phyloP scores from a whole-genome alignment of 1,284 basidiomycete species.

The Microbotryum saponariae region DNA sequence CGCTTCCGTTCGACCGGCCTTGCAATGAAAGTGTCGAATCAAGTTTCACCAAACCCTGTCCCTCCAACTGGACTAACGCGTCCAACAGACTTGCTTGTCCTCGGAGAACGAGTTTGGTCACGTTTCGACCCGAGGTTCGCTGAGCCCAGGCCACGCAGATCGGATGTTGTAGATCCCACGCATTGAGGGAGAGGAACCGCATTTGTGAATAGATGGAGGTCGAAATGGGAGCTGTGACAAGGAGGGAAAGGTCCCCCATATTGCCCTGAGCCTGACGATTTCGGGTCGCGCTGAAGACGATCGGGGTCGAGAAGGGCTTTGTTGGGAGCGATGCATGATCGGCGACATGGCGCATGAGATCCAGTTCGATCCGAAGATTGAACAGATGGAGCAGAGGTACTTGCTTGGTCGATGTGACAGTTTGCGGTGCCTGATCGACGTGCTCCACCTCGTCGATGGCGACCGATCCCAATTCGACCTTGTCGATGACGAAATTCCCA shows the following conservation, averaged over 20 bases:
- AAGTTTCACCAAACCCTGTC: background rate
- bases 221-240: background rate
- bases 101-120: background rate
- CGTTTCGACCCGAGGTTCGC: background rate
- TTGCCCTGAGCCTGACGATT: slow-evolving; percentile 3
- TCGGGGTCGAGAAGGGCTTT: background rate
- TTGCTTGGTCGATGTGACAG: no score
- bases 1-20: background rate
- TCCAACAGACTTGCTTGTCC: slow-evolving; percentile 25
- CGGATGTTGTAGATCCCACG: slow-evolving; percentile 11
- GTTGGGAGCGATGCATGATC: no score
- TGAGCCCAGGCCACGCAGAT: slow-evolving; percentile 2
- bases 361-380: no score
- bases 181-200: slow-evolving; percentile 15
- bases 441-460: no score
- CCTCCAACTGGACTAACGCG: slow-evolving; percentile 6
- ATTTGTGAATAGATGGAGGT: background rate
- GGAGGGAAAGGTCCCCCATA: slow-evolving; percentile 1
- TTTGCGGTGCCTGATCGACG: no score
- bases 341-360: no score
- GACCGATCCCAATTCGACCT: no score
- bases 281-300: slow-evolving; percentile 1
- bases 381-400: no score
- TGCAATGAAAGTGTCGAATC: background rate
- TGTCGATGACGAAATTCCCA: no score